Conservation (phyloP, 2,329 filamentous ascomycete species). For the Trichoderma semiorbis region DNA sequence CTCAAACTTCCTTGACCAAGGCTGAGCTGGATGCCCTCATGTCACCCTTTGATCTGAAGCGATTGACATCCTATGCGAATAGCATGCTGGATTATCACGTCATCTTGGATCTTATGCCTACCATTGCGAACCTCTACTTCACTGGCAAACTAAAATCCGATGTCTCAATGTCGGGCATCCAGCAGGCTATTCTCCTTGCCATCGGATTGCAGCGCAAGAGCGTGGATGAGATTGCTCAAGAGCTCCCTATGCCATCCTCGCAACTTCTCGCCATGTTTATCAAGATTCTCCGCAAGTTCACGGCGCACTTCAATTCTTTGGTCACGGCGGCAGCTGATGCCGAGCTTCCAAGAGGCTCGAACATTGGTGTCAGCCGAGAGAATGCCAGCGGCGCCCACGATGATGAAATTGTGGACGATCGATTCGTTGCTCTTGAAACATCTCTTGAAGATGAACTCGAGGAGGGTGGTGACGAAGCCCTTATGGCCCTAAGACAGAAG, state of each 20-base stretch:
- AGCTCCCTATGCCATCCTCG: conserved; percentile 67
- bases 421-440: conserved; percentile 67
- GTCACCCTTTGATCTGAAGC: conserved; percentile 91
- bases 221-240: conserved; percentile 73
- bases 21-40: conserved; percentile 71
- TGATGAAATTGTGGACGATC: conserved; percentile 62
- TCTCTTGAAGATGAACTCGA: conserved; percentile 77
- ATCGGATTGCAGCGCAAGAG: conserved; percentile 89
- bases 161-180: conserved; percentile 74
- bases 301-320: conserved; percentile 70
- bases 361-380: conserved; percentile 55
- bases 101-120: conserved; percentile 86
- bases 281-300: conserved; percentile 88
- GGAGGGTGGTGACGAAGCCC: conserved; percentile 74
- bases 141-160: conserved; percentile 64
- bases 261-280: conserved; percentile 96
- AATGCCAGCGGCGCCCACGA: conserved; percentile 64
- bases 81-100: conserved; percentile 98
- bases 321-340: conserved; percentile 71
- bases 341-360: conserved; percentile 57
- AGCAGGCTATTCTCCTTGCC: conserved; percentile 83
- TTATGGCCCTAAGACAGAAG: conserved; percentile 69
- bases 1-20: conserved; percentile 62
- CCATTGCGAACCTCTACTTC: conserved; percentile 81
- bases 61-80: conserved; percentile 90